Evolutionary conservation across 1,284 basidiomycete genomes (phyloP), one percentile per base, ranked within the genome.

Genomic region (Ceratobasidium papillatum): DNA sequence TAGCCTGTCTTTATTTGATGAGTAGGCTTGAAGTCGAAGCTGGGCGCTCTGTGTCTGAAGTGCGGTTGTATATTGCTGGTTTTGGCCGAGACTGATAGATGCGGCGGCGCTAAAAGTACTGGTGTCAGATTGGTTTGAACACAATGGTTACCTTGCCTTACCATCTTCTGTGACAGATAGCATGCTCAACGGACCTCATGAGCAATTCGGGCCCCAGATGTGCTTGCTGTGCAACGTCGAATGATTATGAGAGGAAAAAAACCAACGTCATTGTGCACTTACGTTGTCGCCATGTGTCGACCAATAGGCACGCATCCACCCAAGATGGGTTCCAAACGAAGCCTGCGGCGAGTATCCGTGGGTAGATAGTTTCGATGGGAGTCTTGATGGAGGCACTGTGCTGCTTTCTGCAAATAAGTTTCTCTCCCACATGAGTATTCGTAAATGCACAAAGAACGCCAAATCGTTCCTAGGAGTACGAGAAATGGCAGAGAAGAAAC

Each of bases 221-320:
- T 34, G n/a, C 36, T 64, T 43, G 27, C 45, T 72, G 25, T 17
- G 27, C 12, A 30, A n/a, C 22, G 11, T 43, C 34, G 32, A 59
- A 25, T 11, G n/a, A 41, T 38, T 17, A 59, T 14, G 25, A 3
- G 11, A 38, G 17, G 25, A n/a, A 59, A 8, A 34, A 22, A 1
- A 14, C 19, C 19, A 9, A 11, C 36, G 36, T 17, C 25, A 41
- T n/a, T 22, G n/a, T 5, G 17, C 3, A 22, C 69, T 38, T 49
- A 72, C 69, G 19, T 51, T 9, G 30, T 36, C 38, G 2, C 22
- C 11, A 9, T 58, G 34, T 30, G 36, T 1, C 14, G 19, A 27
- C 69, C 69, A 72, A 52, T 43, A 49, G 4, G 58, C 25, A 52
- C 45, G 43, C 69, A 72, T 72, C 69, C 69, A 72, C 47, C 58